These are phyloP conservation scores for Coniferiporia sulphurascens DNA, from an alignment of 1,284 basidiomycete genomes.

Conservation along the genomic window DNA sequence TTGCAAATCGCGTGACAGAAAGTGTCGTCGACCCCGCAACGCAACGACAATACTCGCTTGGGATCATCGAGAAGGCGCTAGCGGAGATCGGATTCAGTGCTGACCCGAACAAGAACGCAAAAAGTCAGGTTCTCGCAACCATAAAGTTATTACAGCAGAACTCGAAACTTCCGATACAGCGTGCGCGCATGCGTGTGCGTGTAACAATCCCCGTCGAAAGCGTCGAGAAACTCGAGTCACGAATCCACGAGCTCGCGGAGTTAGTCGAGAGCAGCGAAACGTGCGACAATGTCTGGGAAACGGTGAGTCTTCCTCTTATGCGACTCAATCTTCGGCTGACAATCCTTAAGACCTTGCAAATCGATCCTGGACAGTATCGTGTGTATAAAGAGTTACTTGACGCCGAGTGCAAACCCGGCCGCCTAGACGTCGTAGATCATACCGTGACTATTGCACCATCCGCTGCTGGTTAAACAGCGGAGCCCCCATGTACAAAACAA, in stretches of 20 bases:
- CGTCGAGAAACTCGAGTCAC: slow-evolving; percentile 67
- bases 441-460: slow-evolving; percentile 64
- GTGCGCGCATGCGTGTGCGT: slow-evolving; percentile 89
- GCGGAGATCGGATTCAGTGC: slow-evolving; percentile 90
- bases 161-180: slow-evolving; percentile 84
- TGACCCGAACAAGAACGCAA: slow-evolving; percentile 85
- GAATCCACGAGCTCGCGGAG: slow-evolving; percentile 70
- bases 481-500: neutral
- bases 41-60: slow-evolving; percentile 86
- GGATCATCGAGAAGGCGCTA: slow-evolving; percentile 99
- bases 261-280: slow-evolving; percentile 84
- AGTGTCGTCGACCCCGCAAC: slow-evolving; percentile 94
- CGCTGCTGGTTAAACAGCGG: neutral
- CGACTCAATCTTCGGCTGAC: slow-evolving; percentile 12
- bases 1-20: slow-evolving; percentile 90
- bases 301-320: slow-evolving; percentile 47
- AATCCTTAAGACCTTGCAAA: slow-evolving; percentile 68
- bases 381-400: slow-evolving; percentile 87
- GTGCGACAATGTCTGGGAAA: slow-evolving; percentile 79
- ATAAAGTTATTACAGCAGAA: slow-evolving; percentile 81
- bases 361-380: slow-evolving; percentile 90
- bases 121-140: slow-evolving; percentile 91
- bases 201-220: slow-evolving; percentile 77
- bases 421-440: slow-evolving; percentile 51
- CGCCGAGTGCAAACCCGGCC: slow-evolving; percentile 67